These are phyloP conservation scores for Colletotrichum tropicale DNA, from an alignment of 2,329 filamentous ascomycete genomes.

Conservation along the genomic window DNA sequence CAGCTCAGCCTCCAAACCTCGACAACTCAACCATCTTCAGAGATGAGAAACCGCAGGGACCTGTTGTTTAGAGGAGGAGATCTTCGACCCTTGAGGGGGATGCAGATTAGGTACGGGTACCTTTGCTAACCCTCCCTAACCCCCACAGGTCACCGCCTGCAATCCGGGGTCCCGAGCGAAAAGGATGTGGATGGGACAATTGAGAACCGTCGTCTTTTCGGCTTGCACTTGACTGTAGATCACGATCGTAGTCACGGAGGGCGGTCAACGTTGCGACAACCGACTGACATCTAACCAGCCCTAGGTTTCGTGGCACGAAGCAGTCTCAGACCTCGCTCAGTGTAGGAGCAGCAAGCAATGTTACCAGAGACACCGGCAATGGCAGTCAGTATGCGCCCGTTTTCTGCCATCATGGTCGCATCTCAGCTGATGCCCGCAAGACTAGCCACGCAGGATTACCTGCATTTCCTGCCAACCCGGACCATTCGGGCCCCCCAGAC, in stretches of 20 bases:
- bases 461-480: background rate
- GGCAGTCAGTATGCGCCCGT: background rate
- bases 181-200: background rate
- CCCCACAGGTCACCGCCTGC: background rate
- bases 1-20: background rate
- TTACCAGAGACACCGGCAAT: background rate
- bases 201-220: background rate
- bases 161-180: background rate
- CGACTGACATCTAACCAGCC: background rate
- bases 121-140: background rate
- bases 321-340: background rate
- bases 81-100: background rate
- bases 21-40: background rate
- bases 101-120: background rate
- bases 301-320: background rate
- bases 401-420: background rate
- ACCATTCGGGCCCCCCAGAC: background rate
- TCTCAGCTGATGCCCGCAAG: background rate
- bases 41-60: background rate
- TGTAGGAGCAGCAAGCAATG: background rate
- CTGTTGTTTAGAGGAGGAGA: background rate
- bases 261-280: background rate
- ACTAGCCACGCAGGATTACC: background rate
- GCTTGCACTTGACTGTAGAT: background rate
- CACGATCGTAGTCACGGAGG: background rate